Evolutionary conservation across 192 early-diverging fungal genomes (phyloP), one percentile per base, ranked within the genome.

Genomic region (Entomortierella lignicola): DNA sequence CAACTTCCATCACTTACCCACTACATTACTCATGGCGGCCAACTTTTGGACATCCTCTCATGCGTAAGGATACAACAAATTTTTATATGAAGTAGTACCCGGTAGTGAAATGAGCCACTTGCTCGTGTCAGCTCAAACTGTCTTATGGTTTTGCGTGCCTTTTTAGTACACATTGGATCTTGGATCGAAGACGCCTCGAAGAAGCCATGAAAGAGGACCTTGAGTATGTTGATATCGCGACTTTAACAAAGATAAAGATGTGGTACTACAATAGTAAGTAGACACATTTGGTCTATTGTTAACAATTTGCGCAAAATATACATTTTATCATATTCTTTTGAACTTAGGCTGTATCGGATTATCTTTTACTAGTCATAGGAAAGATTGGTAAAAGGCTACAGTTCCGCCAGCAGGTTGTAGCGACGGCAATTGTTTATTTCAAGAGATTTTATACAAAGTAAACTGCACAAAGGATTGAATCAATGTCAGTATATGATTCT

Each of bases 361-460:
- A 54, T 55, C 8, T 39, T 10, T 17, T 30, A 21, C 20, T 84
- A 95, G 94, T 96, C 44, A 94, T 95, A 57, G 82, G 88, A 63
- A 89, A 87, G 53, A 80, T 96, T 51, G 94, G 92, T 26, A 91
- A 91, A 41, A 84, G 85, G 43, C 55, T 96, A 17, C 85, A 89
- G n/a, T 69, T 91, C 30, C 79, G 92, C 55, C 96, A 97, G 72
- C 92, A 93, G 39, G 92, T 95, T 26, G 83, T 96, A 7, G 92
- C 94, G 0, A 94, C 95, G 12, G 94, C 94, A 3, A 72, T 89
- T 39, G 90, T 94, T 4, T 98, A 96, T 61, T 96, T 97, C 55
- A 95, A 94, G 80, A 86, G 96, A 21, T 97, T 96, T 73, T 96
- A 94, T 79, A 88, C 90, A 77, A 94, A 90, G 92, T 92, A 87